Evolutionary conservation across 164 flowering plant species (phyloP).

Genomic region (Piper longum): DNA sequence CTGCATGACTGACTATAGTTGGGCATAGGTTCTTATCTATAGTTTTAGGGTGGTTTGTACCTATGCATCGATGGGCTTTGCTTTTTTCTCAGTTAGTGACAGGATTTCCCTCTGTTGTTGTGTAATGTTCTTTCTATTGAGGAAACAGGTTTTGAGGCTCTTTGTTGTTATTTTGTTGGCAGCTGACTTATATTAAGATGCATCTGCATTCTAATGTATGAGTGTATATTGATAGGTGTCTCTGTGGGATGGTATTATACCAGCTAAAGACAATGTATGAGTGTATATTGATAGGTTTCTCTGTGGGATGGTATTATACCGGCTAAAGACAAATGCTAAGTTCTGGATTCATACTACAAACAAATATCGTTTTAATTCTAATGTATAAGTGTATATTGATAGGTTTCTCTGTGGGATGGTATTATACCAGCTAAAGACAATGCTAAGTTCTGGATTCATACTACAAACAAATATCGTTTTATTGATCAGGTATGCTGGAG

Average conservation of each 20-base stretch:
- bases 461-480: constrained; percentile 71
- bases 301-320: constrained; percentile 79
- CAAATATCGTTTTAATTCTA: not conserved
- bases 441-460: constrained; percentile 58
- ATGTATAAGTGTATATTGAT: not conserved
- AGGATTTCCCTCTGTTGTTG: no score
- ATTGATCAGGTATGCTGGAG: constrained; percentile 47
- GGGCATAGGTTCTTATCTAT: no score
- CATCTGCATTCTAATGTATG: not conserved
- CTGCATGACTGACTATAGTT: no score
- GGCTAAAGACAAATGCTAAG: constrained; percentile 59
- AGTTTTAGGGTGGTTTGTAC: no score
- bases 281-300: constrained; percentile 16
- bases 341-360: constrained; percentile 59
- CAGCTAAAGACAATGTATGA: not conserved
- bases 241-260: no score
- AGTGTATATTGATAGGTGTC: not conserved
- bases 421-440: constrained; percentile 78
- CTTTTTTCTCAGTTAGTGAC: no score
- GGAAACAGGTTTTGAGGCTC: no score
- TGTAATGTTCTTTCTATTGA: no score
- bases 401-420: constrained; percentile 55
- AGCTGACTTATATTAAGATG: not conserved
- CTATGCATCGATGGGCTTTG: no score
- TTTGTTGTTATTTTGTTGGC: no score